A percentile compares a stretch with the other conserved stretches of the same genome.
These are phyloP conservation scores for Tricholoma bakamatsutake DNA, from an alignment of 768 basidiomycete genomes.

Conservation along the genomic window DNA sequence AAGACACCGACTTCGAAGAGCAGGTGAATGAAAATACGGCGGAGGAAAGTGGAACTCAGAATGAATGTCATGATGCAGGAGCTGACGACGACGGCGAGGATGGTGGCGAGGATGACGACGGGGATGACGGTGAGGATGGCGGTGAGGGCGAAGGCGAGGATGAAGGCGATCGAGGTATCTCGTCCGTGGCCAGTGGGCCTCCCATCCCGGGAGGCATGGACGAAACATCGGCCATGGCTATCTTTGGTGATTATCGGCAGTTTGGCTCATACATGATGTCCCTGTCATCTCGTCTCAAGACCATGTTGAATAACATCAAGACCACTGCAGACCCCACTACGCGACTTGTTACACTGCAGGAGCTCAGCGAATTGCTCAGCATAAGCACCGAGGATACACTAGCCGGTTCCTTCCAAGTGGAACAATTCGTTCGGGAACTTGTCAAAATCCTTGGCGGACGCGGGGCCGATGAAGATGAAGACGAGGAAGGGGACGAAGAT, in stretches of 20 bases:
- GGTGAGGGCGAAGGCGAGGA: slow-evolving; percentile 33
- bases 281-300: slow-evolving; percentile 82
- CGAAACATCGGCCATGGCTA: slow-evolving; percentile 69
- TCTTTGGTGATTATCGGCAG: slow-evolving; percentile 83
- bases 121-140: slow-evolving; percentile 36
- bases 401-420: slow-evolving; percentile 92
- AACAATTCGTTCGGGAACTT: slow-evolving; percentile 86
- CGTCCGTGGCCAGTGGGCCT: slow-evolving; percentile 31
- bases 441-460: slow-evolving; percentile 86
- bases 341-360: slow-evolving; percentile 85
- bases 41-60: background rate
- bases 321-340: slow-evolving; percentile 77
- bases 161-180: slow-evolving; percentile 27
- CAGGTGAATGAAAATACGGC: slow-evolving; percentile 30
- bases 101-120: slow-evolving; percentile 44
- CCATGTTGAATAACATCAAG: slow-evolving; percentile 86
- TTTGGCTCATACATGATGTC: slow-evolving; percentile 92
- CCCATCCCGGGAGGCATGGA: slow-evolving; percentile 52
- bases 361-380: slow-evolving; percentile 89
- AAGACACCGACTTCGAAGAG: slow-evolving; percentile 43
- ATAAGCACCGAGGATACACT: slow-evolving; percentile 98
- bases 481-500: slow-evolving; percentile 62
- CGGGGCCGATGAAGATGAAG: slow-evolving; percentile 69
- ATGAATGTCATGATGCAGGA: slow-evolving; percentile 19
- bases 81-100: slow-evolving; percentile 42